Base-by-base conservation (phyloP, 345 rosid genomes). In the Triadica sebifera region DNA sequence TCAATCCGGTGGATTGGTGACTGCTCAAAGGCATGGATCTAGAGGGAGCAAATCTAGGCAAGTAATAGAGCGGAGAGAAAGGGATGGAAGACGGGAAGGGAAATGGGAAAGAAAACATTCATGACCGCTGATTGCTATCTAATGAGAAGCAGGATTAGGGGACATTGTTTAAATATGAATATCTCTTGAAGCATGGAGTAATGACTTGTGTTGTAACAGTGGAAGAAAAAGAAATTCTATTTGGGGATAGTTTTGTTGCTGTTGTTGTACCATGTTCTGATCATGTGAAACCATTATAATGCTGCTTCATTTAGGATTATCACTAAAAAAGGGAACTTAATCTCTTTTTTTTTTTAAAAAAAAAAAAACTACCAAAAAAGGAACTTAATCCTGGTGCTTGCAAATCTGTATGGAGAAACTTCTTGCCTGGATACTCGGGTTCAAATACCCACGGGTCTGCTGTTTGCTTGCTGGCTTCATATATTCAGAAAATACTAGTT, bases 51-150 rank as follows among this genome's bases (percentile, higher is more conserved):
- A 88, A 85, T 86, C 91, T 2, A 85, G 90, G 79, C 91, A 86
- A 78, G 83, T 78, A 50, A 62, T 86, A 75, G 94, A 92, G 67
- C 81, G 94, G 74, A 87, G 90, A 79, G 93, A 89, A 51, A 87
- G 91, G 71, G 93, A 87, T 46, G 83, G 87, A 22, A 80, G 91
- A 77, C 89, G 93, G 0, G 94, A 89, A 80, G 94, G 97, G 52
- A 92, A 92, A 81, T 92, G 97, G 94, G 93, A 90, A 81, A 84
- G 93, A 63, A 92, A 92, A 81, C 93, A 89, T 83, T 88, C 70
- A 65, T 81, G 81, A 73, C 50, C 61, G 7, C 57, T 22, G 70
- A 5, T 67, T 51, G 25, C 65, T 55, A 59, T 50, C 16, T 8
- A 29, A 59, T 25, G 34, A 29, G 34, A 29, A n/a, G 22, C 41